Conservation (phyloP, 108 stramenopile genomes). For the Conticribra weissflogii region DNA sequence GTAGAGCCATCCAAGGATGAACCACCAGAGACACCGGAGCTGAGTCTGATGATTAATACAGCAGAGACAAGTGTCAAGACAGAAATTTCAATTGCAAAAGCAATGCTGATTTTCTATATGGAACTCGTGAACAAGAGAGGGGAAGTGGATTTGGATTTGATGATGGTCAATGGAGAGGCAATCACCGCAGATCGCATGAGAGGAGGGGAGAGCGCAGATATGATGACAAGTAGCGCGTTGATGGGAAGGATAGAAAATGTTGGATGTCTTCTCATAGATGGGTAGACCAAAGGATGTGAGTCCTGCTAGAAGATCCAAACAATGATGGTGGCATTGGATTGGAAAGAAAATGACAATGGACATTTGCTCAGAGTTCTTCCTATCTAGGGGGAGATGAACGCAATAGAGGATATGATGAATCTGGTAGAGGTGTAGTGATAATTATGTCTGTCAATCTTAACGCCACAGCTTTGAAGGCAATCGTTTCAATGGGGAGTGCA, state of each 20-base stretch:
- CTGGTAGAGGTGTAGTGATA: neutral
- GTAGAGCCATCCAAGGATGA: neutral
- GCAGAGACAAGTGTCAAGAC: neutral
- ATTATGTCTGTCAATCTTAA: neutral
- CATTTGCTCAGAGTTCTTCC: conserved; percentile 3
- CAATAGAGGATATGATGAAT: neutral
- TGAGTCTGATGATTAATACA: neutral
- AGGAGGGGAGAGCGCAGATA: neutral
- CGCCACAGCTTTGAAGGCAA: neutral
- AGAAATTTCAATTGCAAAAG: neutral
- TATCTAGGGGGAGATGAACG: neutral
- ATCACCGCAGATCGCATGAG: neutral
- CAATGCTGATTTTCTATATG: neutral
- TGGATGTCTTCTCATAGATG: neutral
- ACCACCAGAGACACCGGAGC: neutral
- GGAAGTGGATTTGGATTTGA: neutral
- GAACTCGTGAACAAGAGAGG: neutral
- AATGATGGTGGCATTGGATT: neutral
- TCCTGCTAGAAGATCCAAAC: neutral
- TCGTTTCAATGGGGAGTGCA: neutral
- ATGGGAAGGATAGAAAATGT: neutral
- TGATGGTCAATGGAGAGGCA: no score
- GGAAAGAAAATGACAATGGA: conserved; percentile 8
- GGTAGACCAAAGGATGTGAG: neutral
- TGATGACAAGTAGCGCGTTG: neutral